Evolutionary conservation across 148 eudicot genomes (phyloP), one percentile per base, ranked within the genome.

Genomic region (Diospyros lotus): DNA sequence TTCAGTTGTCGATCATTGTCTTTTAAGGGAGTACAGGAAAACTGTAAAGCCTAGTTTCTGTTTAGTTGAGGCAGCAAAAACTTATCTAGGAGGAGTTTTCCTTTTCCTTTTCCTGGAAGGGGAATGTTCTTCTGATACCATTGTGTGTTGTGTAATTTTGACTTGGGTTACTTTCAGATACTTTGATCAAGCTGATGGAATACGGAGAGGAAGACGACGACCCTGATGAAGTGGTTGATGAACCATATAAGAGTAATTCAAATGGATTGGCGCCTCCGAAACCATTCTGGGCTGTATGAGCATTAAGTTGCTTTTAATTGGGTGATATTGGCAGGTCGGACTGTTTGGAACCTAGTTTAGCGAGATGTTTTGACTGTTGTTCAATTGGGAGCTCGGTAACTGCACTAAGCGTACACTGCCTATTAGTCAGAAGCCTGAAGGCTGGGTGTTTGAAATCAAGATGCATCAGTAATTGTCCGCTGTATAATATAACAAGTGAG

Each of bases 161-260:
- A 18, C 28, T 9, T 73, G 61, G 58, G 64, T 4, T 59, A 74
- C 73, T 85, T 86, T 74, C 86, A 91, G 98, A 94, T 79, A 94
- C 98, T 4, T 80, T 94, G 69, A 81, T 88, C 73, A 90, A 86
- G 86, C 85, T 94, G 70, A 80, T 91, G 98, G 97, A 89, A 59
- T 94, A 94, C 78, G 98, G 98, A 42, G 95, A 91, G 15, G 93
- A 87, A 18, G 90, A 86, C 58, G 89, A 83, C 52, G 91, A 88
- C 67, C 64, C 68, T 45, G 80, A 88, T 41, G 87, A 82, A 66
- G 53, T 67, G 43, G 59, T 61, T 51, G 45, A 75, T 64, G 86
- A 73, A 68, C 62, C 75, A 28, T 9, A 53, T 3, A 71, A 72
- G 51, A 73, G 74, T 59, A 75, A 77, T 45, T 78, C 87, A 70